These are phyloP conservation scores for Tulasnella sp. DNA, from an alignment of 768 basidiomycete species.

Conservation along the genomic window DNA sequence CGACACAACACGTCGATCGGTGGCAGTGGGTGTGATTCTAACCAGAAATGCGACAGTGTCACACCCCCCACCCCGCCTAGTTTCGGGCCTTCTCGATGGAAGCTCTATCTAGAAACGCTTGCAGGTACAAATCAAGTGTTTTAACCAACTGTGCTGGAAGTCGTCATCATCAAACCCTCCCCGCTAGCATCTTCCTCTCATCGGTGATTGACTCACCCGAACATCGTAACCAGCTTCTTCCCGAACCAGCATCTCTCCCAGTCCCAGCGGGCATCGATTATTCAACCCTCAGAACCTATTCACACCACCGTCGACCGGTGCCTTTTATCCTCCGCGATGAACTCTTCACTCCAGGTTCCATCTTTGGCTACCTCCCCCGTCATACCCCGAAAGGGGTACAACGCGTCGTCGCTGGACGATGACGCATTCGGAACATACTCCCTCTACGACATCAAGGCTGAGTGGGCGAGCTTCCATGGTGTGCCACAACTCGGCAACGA, in stretches of 20 bases:
- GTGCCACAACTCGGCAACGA: too few relatives aligned
- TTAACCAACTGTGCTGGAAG: neutral
- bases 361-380: neutral
- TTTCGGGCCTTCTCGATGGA: neutral
- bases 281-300: neutral
- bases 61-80: neutral
- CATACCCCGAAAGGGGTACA: neutral
- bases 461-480: too few relatives aligned
- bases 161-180: too few relatives aligned
- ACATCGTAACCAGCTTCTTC: neutral
- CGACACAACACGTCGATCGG: neutral
- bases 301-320: neutral
- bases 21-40: neutral
- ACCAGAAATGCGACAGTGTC: neutral
- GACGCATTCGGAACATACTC: neutral
- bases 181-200: too few relatives aligned
- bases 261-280: neutral
- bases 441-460: neutral
- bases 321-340: neutral
- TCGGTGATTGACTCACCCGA: neutral
- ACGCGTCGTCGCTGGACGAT: neutral
- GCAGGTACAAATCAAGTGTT: neutral
- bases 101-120: neutral
- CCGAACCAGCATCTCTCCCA: neutral
- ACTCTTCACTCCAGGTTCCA: neutral